Evolutionary conservation across 352 stramenopile species (phyloP).

Genomic region (Blastocystis sp.): DNA sequence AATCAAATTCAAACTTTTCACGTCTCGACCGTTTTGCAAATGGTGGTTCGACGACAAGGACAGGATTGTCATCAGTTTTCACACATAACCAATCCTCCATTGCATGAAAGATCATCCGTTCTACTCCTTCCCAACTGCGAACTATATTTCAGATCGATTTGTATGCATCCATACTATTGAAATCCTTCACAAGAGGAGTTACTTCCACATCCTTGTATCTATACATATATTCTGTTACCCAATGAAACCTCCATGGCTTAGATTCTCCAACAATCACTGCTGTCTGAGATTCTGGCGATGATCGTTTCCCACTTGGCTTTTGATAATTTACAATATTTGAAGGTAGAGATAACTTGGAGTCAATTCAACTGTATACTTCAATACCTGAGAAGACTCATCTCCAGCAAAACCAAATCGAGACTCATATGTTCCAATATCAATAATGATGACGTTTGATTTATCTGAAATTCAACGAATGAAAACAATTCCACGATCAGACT

Average conservation of each 20-base stretch:
- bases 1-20: conserved; percentile 65
- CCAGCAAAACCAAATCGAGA: conserved; percentile 57
- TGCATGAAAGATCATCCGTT: conserved; percentile 74
- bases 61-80: conserved; percentile 70
- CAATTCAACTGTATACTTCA: neutral
- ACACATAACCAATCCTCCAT: conserved; percentile 73
- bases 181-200: conserved; percentile 24
- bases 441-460: conserved; percentile 60
- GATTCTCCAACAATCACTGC: conserved; percentile 29
- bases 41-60: conserved; percentile 74
- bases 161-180: neutral
- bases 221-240: neutral
- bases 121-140: conserved; percentile 73
- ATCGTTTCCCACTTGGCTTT: neutral
- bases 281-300: neutral
- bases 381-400: conserved; percentile 39
- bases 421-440: conserved; percentile 47
- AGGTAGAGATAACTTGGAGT: neutral
- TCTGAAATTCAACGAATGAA: neutral
- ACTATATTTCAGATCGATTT: neutral
- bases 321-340: conserved; percentile 53
- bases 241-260: conserved; percentile 33
- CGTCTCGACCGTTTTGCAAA: conserved; percentile 68
- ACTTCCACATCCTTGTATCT: conserved; percentile 40
- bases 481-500: neutral